These are phyloP conservation scores for Leishmania lainsoni DNA, from an alignment of 208 protist species.

Conservation along the genomic window DNA sequence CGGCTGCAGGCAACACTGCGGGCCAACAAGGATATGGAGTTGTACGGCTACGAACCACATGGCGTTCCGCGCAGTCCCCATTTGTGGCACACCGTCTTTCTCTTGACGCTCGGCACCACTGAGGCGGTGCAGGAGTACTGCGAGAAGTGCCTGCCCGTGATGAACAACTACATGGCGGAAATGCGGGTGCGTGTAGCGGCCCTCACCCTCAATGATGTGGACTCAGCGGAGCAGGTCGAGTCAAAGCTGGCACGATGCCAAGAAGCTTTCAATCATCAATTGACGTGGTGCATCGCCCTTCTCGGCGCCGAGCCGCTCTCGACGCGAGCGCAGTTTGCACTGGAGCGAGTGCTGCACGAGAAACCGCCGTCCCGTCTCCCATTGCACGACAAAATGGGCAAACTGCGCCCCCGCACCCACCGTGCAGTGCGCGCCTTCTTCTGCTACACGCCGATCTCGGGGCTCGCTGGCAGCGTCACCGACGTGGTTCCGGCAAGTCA, in stretches of 20 bases:
- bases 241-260: slow-evolving; percentile 65
- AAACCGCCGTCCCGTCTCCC: slow-evolving; percentile 35
- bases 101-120: slow-evolving; percentile 57
- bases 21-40: slow-evolving; percentile 50
- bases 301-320: slow-evolving; percentile 37
- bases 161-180: slow-evolving; percentile 62
- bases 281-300: slow-evolving; percentile 74
- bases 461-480: slow-evolving; percentile 9
- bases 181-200: slow-evolving; percentile 72
- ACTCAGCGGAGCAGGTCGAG: slow-evolving; percentile 54
- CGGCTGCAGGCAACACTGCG: slow-evolving; percentile 68
- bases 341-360: slow-evolving; percentile 44
- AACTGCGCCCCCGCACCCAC: slow-evolving; percentile 42
- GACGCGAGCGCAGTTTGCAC: slow-evolving; percentile 36
- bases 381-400: slow-evolving; percentile 57
- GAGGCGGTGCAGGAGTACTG: slow-evolving; percentile 52
- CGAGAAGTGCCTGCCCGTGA: slow-evolving; percentile 49
- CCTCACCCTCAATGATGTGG: slow-evolving; percentile 46
- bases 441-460: slow-evolving; percentile 51
- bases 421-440: slow-evolving; percentile 48
- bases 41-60: slow-evolving; percentile 44
- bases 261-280: slow-evolving; percentile 57
- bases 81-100: slow-evolving; percentile 70
- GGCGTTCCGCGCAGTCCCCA: slow-evolving; percentile 44
- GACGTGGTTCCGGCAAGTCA: slow-evolving; percentile 34